A percentile compares a stretch with the other conserved stretches of the same genome.
phyloP scores from a whole-genome alignment of 108 stramenopile species.

The Skeletonema grethae region DNA sequence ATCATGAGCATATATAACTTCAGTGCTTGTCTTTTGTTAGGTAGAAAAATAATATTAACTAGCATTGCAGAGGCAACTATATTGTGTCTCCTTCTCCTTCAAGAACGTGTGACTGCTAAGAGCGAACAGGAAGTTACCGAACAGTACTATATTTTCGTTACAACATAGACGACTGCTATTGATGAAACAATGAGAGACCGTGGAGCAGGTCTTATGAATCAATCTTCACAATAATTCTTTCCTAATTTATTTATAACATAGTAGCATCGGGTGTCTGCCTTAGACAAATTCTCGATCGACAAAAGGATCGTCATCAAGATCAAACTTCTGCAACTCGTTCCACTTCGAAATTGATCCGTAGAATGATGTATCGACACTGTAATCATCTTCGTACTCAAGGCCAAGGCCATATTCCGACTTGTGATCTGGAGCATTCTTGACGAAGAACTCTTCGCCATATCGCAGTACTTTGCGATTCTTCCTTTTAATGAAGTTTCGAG shows the following conservation, averaged over 20 bases:
- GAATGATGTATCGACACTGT: conserved; percentile 18
- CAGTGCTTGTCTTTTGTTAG: no score
- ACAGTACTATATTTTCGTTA: no score
- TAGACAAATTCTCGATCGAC: neutral
- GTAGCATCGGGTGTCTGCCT: neutral
- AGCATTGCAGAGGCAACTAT: no score
- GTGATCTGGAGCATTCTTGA: conserved; percentile 2
- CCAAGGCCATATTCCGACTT: conserved; percentile 4
- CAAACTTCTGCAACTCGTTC: neutral
- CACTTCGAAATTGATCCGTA: conserved; percentile 18
- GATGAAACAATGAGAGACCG: no score
- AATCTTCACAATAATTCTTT: neutral
- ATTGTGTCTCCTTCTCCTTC: no score
- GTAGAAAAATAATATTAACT: no score
- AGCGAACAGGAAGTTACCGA: no score
- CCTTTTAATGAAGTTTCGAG: neutral
- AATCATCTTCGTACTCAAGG: conserved; percentile 19
- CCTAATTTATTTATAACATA: neutral
- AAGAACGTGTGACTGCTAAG: no score
- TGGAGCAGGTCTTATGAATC: neutral
- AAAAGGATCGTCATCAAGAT: conserved; percentile 2
- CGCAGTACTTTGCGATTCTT: conserved; percentile 1
- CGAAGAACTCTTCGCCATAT: conserved; percentile 12
- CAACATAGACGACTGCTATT: no score
- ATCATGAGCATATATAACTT: no score